A percentile compares a stretch with the other conserved stretches of the same genome.
These are phyloP conservation scores for Kwoniella mangroviensis DNA, from an alignment of 768 basidiomycete species.

Conservation along the genomic window DNA sequence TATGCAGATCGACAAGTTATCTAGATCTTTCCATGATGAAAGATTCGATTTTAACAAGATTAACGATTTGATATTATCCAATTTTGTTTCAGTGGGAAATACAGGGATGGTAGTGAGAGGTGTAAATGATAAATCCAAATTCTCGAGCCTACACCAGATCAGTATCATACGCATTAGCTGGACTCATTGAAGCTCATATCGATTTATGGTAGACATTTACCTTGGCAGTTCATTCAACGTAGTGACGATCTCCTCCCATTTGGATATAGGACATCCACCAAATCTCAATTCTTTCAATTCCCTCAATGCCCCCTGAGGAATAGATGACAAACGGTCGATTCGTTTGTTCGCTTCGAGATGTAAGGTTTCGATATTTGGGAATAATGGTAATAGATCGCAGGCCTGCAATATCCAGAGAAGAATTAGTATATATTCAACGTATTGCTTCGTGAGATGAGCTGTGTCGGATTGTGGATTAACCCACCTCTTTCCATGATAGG, in stretches of 20 bases:
- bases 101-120: slow-evolving; percentile 2
- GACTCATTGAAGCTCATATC: neutral
- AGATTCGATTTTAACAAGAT: slow-evolving; percentile 6
- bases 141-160: slow-evolving; percentile 1
- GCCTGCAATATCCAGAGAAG: slow-evolving; percentile 2
- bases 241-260: slow-evolving; percentile 33
- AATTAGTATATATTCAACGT: too few species aligned
- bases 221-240: slow-evolving; percentile 3
- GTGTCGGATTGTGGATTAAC: slow-evolving; percentile 12
- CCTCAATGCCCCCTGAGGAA: slow-evolving; percentile 1
- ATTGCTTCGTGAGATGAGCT: too few species aligned
- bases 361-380: slow-evolving; percentile 30
- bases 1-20: slow-evolving; percentile 16
- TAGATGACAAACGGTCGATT: slow-evolving; percentile 1
- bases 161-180: neutral
- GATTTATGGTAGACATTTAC: neutral
- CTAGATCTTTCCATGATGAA: slow-evolving; percentile 6
- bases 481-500: slow-evolving; percentile 47
- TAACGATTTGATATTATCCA: slow-evolving; percentile 11
- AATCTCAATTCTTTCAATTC: slow-evolving; percentile 38
- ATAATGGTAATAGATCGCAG: neutral
- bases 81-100: neutral
- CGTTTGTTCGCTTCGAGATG: slow-evolving; percentile 39
- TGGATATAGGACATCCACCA: slow-evolving; percentile 33
- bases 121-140: slow-evolving; percentile 18